Conservation (phyloP, 1,284 basidiomycete species). For the Malassezia obtusa region DNA sequence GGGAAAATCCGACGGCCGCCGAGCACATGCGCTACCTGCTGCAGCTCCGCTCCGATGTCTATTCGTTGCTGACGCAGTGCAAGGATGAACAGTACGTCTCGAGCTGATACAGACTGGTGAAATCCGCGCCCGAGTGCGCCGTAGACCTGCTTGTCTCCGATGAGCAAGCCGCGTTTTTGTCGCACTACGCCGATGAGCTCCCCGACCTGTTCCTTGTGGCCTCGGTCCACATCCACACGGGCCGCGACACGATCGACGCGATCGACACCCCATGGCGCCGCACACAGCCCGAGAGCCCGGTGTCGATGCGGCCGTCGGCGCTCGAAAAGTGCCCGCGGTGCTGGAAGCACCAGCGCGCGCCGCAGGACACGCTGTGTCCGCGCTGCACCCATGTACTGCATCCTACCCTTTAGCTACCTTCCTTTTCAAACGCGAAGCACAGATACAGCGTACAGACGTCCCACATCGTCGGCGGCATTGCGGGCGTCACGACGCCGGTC, state of each 20-base stretch:
- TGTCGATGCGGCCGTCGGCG: conserved; percentile 21
- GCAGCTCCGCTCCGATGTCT: conserved; percentile 7
- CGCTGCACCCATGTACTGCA: conserved; percentile 12
- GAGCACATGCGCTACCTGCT: background rate
- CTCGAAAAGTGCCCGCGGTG: conserved; percentile 36
- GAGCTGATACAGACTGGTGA: background rate
- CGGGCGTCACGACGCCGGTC: conserved; percentile 13
- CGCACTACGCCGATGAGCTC: conserved; percentile 11
- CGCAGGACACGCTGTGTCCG: conserved; percentile 10
- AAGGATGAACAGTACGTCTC: background rate
- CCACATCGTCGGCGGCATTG: conserved; percentile 38
- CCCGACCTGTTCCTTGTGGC: conserved; percentile 31
- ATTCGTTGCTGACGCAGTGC: conserved; percentile 5
- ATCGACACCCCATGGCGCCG: background rate
- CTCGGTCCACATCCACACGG: conserved; percentile 18
- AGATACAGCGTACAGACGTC: conserved; percentile 32
- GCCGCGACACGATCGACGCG: background rate
- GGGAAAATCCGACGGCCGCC: conserved; percentile 2
- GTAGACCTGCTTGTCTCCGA: conserved; percentile 3
- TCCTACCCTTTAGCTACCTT: conserved; percentile 5
- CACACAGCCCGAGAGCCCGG: background rate
- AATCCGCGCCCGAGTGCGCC: conserved; percentile 3
- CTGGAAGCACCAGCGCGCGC: conserved; percentile 17
- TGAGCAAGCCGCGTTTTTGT: background rate
- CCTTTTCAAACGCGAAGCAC: conserved; percentile 43